Percentiles rank a stretch among this genome's conserved stretches.
Evolutionary conservation across 2,329 filamentous ascomycete species (phyloP).

Genomic region (Macroventuria anomochaeta): DNA sequence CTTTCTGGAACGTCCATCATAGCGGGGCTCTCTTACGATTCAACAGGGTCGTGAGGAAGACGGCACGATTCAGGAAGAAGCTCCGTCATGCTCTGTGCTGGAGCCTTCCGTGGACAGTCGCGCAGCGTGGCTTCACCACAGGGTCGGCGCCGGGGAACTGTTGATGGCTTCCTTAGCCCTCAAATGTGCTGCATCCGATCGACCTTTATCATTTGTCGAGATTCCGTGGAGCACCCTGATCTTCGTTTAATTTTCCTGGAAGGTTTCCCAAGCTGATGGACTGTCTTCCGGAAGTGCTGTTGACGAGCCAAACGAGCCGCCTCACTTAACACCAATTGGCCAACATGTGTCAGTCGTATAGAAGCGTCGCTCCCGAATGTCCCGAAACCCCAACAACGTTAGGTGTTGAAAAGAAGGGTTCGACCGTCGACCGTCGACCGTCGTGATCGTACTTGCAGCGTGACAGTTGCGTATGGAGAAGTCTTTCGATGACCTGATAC

Average conservation of each 20-base stretch:
- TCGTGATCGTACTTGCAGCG: slow-evolving; percentile 16
- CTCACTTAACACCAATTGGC: slow-evolving; percentile 11
- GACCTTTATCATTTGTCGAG: slow-evolving; percentile 45
- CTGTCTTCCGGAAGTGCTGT: slow-evolving; percentile 1
- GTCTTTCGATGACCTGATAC: slow-evolving; percentile 10
- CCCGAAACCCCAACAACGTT: slow-evolving; percentile 4
- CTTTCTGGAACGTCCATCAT: slow-evolving; percentile 45
- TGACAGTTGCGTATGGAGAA: slow-evolving; percentile 17
- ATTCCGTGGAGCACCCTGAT: slow-evolving; percentile 44
- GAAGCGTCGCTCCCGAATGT: slow-evolving; percentile 9
- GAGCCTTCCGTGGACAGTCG: slow-evolving; percentile 31
- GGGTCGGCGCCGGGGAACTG: slow-evolving; percentile 48
- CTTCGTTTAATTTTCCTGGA: slow-evolving; percentile 39
- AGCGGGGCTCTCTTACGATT: slow-evolving; percentile 33
- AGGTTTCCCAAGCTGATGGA: slow-evolving; percentile 36
- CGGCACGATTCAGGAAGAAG: slow-evolving; percentile 42
- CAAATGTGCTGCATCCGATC: slow-evolving; percentile 39
- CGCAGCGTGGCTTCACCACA: slow-evolving; percentile 37
- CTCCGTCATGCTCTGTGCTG: slow-evolving; percentile 31
- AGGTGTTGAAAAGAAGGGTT: slow-evolving; percentile 6
- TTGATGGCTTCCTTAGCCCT: slow-evolving; percentile 47
- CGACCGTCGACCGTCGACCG: background rate
- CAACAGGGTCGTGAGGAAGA: slow-evolving; percentile 30
- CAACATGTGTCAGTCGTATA: slow-evolving; percentile 8
- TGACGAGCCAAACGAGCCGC: slow-evolving; percentile 13